Base-by-base conservation (phyloP, 257 asterid genomes). In the Penstemon newberryi region DNA sequence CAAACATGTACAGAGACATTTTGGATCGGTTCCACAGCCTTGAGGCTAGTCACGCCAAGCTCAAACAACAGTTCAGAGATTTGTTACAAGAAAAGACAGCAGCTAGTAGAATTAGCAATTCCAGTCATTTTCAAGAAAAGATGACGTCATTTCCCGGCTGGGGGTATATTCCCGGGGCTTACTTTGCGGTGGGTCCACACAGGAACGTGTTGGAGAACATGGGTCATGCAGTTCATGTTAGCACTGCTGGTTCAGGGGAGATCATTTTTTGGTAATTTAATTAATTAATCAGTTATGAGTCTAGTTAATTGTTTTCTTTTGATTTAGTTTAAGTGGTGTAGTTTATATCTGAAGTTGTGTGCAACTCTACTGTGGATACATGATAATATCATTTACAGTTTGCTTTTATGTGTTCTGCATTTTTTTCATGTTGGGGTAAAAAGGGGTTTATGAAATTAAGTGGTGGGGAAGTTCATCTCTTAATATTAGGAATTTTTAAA, bases 141-240 rank as follows among this genome's bases (percentile, higher is more conserved):
- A 3, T 62, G 77, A 0, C 66, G 74, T 69, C 73, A 9, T 63
- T 68, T 37, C 61, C 83, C 5, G 74, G 77, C 12, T 79, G 85
- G 89, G 81, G 65, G 0, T 46, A 42, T 36, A 15, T 87, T 12
- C 75, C 79, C 7, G 84, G 88, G 7, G 63, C 73, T 4, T 79
- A 59, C 62, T 77, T 53, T 38, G 12, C 56, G 0, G 83, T 78
- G 19, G 71, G 78, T 54, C 95, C 90, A 56, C 72, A 82, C 81
- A 67, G 55, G 68, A 82, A 66, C 60, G 82, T 81, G 78, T 52
- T 88, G 84, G 82, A 80, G 36, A 57, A 72, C 75, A 72, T 88
- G 84, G 95, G 92, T 64, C 92, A 85, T 81, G 95, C 90, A 60
- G 71, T 88, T 64, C 76, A 81, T 70, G 79, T 88, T 45, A 55